Conservation (phyloP, 495 filamentous ascomycete genomes). For the Penicillium goetzii region DNA sequence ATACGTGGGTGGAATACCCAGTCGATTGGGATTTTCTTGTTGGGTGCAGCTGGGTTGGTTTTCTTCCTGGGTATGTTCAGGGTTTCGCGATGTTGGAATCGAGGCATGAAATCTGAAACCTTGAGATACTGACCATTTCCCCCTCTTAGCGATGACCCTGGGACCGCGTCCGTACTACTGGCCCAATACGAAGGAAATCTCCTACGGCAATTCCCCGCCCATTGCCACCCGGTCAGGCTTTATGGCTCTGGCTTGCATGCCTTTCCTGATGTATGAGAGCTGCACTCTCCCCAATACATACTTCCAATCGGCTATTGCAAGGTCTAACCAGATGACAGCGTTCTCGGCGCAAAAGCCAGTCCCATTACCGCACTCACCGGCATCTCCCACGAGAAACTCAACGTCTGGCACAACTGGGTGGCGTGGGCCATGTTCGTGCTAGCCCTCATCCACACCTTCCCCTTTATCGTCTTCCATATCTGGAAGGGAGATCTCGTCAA, state of each 20-base stretch:
- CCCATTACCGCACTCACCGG: conserved; percentile 56
- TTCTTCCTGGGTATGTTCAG: conserved; percentile 51
- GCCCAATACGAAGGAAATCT: conserved; percentile 47
- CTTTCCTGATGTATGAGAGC: conserved; percentile 49
- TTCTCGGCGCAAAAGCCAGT: conserved; percentile 41
- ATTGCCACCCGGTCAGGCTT: conserved; percentile 56
- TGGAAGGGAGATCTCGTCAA: conserved; percentile 52
- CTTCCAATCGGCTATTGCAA: neutral
- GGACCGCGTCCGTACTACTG: conserved; percentile 61
- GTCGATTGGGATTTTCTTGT: conserved; percentile 46
- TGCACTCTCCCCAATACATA: conserved; percentile 25
- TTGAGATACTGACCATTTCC: neutral
- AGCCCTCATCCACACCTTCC: conserved; percentile 59
- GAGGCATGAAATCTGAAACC: neutral
- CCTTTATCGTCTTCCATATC: conserved; percentile 59
- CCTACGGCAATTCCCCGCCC: conserved; percentile 55
- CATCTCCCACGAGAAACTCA: conserved; percentile 58
- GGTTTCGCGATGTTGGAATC: neutral
- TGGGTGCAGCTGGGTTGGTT: conserved; percentile 44
- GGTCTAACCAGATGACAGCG: conserved; percentile 19
- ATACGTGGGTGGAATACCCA: conserved; percentile 45
- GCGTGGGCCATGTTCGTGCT: conserved; percentile 58
- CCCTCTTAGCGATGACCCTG: conserved; percentile 47
- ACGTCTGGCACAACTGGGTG: conserved; percentile 58
- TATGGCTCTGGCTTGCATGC: conserved; percentile 55